Evolutionary conservation across 1,284 basidiomycete species (phyloP), one percentile per base, ranked within the genome.

Genomic region (Rugiboletus extremiorientalis): DNA sequence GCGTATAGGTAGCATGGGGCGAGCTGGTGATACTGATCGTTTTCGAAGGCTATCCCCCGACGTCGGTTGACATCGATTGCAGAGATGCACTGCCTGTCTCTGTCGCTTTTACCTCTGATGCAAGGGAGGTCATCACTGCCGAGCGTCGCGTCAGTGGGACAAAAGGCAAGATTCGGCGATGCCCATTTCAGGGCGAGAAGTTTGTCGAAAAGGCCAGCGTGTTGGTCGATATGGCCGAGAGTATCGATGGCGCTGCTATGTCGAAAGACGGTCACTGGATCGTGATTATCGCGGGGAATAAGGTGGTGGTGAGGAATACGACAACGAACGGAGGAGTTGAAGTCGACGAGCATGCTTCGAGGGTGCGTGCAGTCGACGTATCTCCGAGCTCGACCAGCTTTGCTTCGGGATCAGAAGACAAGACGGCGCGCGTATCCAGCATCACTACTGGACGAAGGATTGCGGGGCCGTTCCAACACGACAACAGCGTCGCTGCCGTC

Each of bases 311-410:
- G 31, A 59, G 20, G 41, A 56, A 60, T 38, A 56, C 30, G 52
- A 23, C 27, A 9, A 59, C 41, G 23, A 15, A 44, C 8, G 41
- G 60, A n/a, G 50, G 33, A 9, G 8, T 49, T 22, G 58, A 55
- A 3, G 22, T 55, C 5, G 31, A 12, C 12, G 52, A 59, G 31
- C 57, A 60, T 12, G 7, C 14, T 5, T 43, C 18, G n/a, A 16
- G 12, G 27, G 36, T 59, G 9, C 36, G 28, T n/a, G 45, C 58
- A 10, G 41, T 60, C 25, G 57, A 58, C 3, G 40, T 58, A 14
- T 59, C 56, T 31, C 56, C 56, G 22, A n/a, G 59, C 28, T 53
- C 56, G 12, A 54, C 33, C 15, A 48, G 22, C 28, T 59, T 59
- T 16, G 50, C 50, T 14, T 28, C 45, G 1, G 57, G 45, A 27